A percentile compares a stretch with the other conserved stretches of the same genome.
These are phyloP conservation scores for Kuraishia piskuri DNA, from an alignment of 805 yeast species.

Conservation along the genomic window DNA sequence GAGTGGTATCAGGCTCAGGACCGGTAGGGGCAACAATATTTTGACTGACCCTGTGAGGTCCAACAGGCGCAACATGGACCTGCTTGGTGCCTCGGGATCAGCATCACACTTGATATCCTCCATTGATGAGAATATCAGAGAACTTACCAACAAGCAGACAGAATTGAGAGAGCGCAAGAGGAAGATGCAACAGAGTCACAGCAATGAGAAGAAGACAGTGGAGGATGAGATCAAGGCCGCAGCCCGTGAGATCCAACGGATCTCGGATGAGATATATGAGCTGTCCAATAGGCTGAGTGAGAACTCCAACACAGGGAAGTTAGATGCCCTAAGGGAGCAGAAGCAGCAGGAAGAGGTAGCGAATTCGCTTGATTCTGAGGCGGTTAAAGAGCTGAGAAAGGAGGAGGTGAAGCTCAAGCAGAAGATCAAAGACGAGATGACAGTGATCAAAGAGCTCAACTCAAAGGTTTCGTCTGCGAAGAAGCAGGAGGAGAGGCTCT, in stretches of 20 bases:
- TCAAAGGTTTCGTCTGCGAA: neutral
- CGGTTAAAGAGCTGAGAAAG: neutral
- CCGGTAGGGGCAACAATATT: slow-evolving; percentile 33
- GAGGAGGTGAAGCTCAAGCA: neutral
- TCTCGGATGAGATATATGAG: neutral
- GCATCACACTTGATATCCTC: neutral
- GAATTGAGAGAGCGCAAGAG: neutral
- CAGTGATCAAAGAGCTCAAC: neutral
- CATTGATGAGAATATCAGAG: neutral
- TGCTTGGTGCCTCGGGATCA: slow-evolving; percentile 5
- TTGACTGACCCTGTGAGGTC: slow-evolving; percentile 41
- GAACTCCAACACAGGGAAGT: neutral
- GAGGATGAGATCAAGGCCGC: neutral
- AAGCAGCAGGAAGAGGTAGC: neutral
- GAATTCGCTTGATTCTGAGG: neutral
- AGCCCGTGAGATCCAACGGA: neutral
- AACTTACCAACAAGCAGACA: neutral
- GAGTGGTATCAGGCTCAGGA: slow-evolving; percentile 36
- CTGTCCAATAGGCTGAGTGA: neutral
- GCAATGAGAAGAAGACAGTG: neutral
- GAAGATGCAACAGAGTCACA: neutral
- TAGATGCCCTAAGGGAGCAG: neutral
- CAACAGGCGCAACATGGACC: slow-evolving; percentile 1
- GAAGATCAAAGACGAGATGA: neutral
- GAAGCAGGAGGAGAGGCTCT: neutral